Percentiles rank a stretch among this genome's conserved stretches.
Evolutionary conservation across 306 rosid genomes (phyloP).

Genomic region (Cyamopsis tetragonoloba): DNA sequence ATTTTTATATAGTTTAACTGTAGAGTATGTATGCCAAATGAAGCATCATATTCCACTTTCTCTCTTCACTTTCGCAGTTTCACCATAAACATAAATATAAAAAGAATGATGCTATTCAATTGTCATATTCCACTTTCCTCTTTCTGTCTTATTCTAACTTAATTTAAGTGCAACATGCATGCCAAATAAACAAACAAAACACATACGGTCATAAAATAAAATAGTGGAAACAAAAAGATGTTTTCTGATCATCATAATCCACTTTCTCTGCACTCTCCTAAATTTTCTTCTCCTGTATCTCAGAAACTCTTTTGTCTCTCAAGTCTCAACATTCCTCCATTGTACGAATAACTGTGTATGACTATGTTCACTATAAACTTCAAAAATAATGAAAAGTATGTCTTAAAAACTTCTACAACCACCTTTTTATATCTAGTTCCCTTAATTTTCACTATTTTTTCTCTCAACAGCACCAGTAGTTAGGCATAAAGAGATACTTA

Average conservation of each 20-base stretch:
- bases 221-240: no score
- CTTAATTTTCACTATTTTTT: neutral
- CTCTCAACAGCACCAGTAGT: neutral
- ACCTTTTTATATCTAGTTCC: neutral
- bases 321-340: neutral
- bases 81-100: neutral
- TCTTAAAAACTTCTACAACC: neutral
- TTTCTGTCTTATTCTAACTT: neutral
- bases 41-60: no score
- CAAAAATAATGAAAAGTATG: neutral
- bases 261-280: neutral
- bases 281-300: neutral
- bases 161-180: neutral
- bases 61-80: no score
- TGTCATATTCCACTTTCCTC: neutral
- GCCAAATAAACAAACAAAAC: neutral
- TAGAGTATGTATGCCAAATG: neutral
- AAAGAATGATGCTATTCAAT: neutral
- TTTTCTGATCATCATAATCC: neutral
- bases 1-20: neutral
- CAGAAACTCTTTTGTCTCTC: neutral
- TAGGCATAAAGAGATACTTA: slow-evolving; percentile 44
- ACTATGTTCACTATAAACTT: neutral
- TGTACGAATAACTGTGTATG: neutral
- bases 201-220: neutral